Base-by-base conservation (phyloP, 2,329 filamentous ascomycete species). In the Penicillium sp. region DNA sequence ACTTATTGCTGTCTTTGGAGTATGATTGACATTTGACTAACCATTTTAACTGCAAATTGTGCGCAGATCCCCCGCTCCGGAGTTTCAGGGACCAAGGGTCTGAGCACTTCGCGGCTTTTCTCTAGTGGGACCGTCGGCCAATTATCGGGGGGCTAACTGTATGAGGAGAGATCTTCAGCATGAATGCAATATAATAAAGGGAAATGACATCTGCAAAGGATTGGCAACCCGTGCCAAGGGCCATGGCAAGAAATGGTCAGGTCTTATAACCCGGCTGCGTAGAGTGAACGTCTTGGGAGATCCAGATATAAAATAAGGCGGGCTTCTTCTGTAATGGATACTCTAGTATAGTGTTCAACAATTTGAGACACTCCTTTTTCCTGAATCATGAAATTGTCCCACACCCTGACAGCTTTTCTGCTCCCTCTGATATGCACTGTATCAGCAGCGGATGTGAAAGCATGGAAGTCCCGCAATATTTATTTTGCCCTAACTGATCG, bases 381-480 rank as follows among this genome's bases (percentile, higher is more conserved):
- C 23, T n/a, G 4, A n/a, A 27, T 12, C 4, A 43, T 43, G 41
- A 43, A 43, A 9, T 15, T 43, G 41, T 43, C 23, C 15, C 23
- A 27, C 23, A n/a, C 41, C 41, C 23, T 43, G 15, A 10, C 41
- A 27, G 41, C 41, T 6, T 6, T 43, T 12, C 41, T 43, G 17
- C 41, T 43, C 41, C 41, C 41, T 8, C 23, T 43, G 41, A 12
- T 43, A 43, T n/a, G 23, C 23, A 43, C 2, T 43, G 41, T 43
- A 27, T 43, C 41, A 43, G 41, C 8, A 9, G 41, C 41, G 15
- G 41, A 43, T n/a, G 41, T 27, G 8, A 12, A 43, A 12, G 41
- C 41, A n/a, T 43, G 41, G 41, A 43, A 43, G 41, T 43, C 41
- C 8, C 41, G 41, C 15, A 43, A n/a, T 52, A 48, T 33, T 61